A percentile compares a stretch with the other conserved stretches of the same genome.
Evolutionary conservation across 1,284 basidiomycete species (phyloP).

Genomic region (Ceratobasidium papillatum): DNA sequence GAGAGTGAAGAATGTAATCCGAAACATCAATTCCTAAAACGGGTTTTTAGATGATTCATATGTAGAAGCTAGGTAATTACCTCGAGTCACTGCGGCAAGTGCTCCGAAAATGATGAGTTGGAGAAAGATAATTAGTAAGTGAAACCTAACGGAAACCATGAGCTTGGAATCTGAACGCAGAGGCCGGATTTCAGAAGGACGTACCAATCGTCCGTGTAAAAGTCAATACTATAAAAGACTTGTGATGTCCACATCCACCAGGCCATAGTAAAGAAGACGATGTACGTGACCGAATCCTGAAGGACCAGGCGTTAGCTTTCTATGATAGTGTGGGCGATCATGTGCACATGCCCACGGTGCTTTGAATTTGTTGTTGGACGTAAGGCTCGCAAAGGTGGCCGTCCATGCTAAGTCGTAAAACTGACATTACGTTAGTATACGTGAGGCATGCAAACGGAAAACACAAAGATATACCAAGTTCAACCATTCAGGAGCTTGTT

Average conservation of each 20-base stretch:
- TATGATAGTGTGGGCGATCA: neutral
- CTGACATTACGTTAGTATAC: neutral
- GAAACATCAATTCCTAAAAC: constrained; percentile 24
- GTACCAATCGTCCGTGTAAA: constrained; percentile 34
- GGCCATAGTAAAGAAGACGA: constrained; percentile 7
- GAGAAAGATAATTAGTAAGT: constrained; percentile 18
- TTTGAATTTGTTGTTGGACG: constrained; percentile 27
- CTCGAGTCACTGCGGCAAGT: constrained; percentile 28
- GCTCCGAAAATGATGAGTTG: constrained; percentile 25
- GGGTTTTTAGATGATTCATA: neutral
- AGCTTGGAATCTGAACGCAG: neutral
- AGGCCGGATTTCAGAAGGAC: neutral
- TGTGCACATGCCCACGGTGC: constrained; percentile 10
- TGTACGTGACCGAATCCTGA: constrained; percentile 26
- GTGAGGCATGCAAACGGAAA: no score
- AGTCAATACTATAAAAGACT: constrained; percentile 22
- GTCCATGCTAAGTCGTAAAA: constrained; percentile 38
- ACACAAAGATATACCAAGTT: constrained; percentile 11
- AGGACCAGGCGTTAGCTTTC: neutral
- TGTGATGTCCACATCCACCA: constrained; percentile 30
- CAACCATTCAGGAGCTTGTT: constrained; percentile 28
- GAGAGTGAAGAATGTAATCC: constrained; percentile 30
- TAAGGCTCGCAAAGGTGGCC: constrained; percentile 31
- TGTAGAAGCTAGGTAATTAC: neutral
- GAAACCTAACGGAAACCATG: constrained; percentile 9